Evolutionary conservation across 441 rosid genomes (phyloP).

Genomic region (Raphanus hybrid): DNA sequence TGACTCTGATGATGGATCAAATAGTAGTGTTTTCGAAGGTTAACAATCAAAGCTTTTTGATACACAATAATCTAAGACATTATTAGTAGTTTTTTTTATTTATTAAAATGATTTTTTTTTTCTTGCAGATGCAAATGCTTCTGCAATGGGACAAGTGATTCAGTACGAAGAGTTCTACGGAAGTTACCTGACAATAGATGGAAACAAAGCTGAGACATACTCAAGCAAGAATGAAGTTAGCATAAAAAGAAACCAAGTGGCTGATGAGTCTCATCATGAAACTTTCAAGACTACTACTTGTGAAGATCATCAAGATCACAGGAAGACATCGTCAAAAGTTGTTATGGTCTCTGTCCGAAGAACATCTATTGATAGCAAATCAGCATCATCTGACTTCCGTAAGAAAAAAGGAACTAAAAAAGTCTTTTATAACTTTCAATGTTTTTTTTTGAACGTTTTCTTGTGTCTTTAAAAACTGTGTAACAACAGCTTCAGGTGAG

Average conservation of each 20-base stretch:
- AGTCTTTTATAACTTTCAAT: too few species aligned
- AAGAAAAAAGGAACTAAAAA: too few species aligned
- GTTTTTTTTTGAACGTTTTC: too few species aligned
- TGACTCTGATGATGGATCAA: slow-evolving; percentile 82
- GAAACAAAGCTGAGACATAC: slow-evolving; percentile 46
- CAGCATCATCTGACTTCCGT: slow-evolving; percentile 38
- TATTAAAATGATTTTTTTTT: background rate
- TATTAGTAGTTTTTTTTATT: slow-evolving; percentile 15
- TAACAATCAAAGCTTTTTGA: slow-evolving; percentile 10
- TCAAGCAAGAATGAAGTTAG: slow-evolving; percentile 48
- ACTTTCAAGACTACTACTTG: slow-evolving; percentile 46
- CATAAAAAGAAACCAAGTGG: slow-evolving; percentile 49
- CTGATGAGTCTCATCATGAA: slow-evolving; percentile 51
- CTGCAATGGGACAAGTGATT: slow-evolving; percentile 54
- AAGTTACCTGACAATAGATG: slow-evolving; percentile 62
- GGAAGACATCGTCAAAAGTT: slow-evolving; percentile 66
- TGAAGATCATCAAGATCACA: slow-evolving; percentile 57
- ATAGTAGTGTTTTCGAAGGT: slow-evolving; percentile 70
- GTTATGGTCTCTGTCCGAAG: slow-evolving; percentile 69
- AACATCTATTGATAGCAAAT: slow-evolving; percentile 57
- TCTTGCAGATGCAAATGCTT: slow-evolving; percentile 57
- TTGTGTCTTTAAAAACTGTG: too few species aligned
- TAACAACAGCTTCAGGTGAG: slow-evolving; percentile 44
- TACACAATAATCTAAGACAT: background rate
- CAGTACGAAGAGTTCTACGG: slow-evolving; percentile 72